A percentile compares a stretch with the other conserved stretches of the same genome.
These are phyloP conservation scores for Saturnispora galanensis DNA, from an alignment of 805 yeast genomes.

Conservation along the genomic window DNA sequence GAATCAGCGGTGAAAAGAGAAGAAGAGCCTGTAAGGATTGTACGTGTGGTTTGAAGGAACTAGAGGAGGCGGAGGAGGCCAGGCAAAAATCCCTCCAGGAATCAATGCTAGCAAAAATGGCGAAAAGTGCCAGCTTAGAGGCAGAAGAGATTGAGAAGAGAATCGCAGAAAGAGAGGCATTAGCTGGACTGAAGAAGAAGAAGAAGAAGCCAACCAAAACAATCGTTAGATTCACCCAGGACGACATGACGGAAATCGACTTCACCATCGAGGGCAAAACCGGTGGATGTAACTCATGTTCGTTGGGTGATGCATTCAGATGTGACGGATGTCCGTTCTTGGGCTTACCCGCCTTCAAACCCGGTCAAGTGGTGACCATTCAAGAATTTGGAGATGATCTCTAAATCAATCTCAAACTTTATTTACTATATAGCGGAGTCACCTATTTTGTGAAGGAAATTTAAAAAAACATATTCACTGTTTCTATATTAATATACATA, in stretches of 20 bases:
- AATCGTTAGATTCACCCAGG: constrained; percentile 41
- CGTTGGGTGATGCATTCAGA: constrained; percentile 95
- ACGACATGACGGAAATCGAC: constrained; percentile 83
- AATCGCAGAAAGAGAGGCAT: constrained; percentile 21
- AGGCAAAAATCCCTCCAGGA: constrained; percentile 36
- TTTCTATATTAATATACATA: not conserved
- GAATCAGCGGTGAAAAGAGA: constrained; percentile 44
- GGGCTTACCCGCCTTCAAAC: constrained; percentile 97
- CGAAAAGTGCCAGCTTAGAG: constrained; percentile 41
- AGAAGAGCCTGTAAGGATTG: constrained; percentile 97
- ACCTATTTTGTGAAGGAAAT: not conserved
- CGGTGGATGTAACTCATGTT: constrained; percentile 96
- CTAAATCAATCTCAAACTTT: constrained; percentile 19
- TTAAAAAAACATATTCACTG: not conserved
- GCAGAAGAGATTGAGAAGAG: constrained; percentile 46
- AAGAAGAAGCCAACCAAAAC: constrained; percentile 10
- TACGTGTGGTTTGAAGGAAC: constrained; percentile 90
- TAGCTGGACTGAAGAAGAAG: constrained; percentile 12
- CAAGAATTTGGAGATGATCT: constrained; percentile 72
- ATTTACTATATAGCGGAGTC: not conserved
- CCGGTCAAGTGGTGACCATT: constrained; percentile 81
- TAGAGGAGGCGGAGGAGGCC: constrained; percentile 57
- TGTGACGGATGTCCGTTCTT: constrained; percentile 97
- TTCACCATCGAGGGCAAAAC: constrained; percentile 95
- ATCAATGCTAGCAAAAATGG: constrained; percentile 36